Evolutionary conservation across 2,329 filamentous ascomycete species (phyloP), one percentile per base, ranked within the genome.

Genomic region (Fusarium sp.): DNA sequence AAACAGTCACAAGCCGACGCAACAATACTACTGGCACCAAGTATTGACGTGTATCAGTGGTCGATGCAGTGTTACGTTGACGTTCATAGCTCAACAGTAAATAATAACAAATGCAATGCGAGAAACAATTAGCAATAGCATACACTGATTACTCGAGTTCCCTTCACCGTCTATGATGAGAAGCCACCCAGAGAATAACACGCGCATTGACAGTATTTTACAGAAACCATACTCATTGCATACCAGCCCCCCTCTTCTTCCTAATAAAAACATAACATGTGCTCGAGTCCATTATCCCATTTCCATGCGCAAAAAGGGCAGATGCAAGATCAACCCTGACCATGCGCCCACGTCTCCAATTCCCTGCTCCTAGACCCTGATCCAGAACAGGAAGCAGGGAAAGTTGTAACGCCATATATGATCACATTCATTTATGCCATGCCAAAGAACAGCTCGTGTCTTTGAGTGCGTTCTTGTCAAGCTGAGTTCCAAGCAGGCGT

Each of bases 181-280:
- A 80, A 80, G 77, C 76, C 75, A 77, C 77, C 77, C 75, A 74
- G 77, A 78, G 76, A 72, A 73, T 77, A 75, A 82, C 81, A 77
- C 78, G 78, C 79, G 77, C 79, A 80, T 81, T 82, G 80, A 79
- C 79, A 84, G 80, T 85, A 85, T 83, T 85, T 81, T 86, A 86
- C 84, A 80, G 81, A 80, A 79, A 77, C 73, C 75, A 75, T 71
- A 71, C 67, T 77, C 63, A 56, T 74, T 58, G 32, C 66, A 15
- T 64, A 62, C 74, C 62, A 44, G 44, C 66, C 59, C 72, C 63
- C 68, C 72, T 72, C 62, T 59, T 76, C 66, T 66, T 73, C 63
- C 60, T 51, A 61, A n/a, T 67, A 67, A 56, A 70, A 72, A 53
- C 63, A 72, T 54, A 72, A 55, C 57, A 63, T 46, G 29, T 59